Evolutionary conservation across 257 asterid genomes (phyloP).

Genomic region (Rehmannia glutinosa): DNA sequence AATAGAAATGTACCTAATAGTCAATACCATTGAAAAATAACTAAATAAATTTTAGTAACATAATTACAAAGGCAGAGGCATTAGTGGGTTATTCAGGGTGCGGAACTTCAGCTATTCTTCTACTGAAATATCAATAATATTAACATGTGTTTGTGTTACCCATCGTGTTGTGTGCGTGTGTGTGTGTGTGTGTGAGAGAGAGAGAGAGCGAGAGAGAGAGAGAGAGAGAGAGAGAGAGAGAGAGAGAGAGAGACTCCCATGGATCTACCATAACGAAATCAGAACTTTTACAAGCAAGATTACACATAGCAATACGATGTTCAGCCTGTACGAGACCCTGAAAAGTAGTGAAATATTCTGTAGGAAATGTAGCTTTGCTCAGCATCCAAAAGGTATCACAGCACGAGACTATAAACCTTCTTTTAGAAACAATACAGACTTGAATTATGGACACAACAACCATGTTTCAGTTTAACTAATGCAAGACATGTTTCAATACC

Average conservation of each 20-base stretch:
- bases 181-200: background rate
- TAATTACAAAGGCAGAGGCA: background rate
- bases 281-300: slow-evolving; percentile 79
- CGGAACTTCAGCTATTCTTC: background rate
- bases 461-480: too few species aligned
- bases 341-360: background rate
- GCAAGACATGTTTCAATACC: background rate
- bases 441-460: background rate
- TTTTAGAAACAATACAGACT: background rate
- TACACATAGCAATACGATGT: slow-evolving; percentile 84
- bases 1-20: background rate
- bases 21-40: background rate
- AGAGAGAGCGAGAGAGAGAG: slow-evolving; percentile 17
- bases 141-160: background rate
- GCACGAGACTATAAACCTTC: background rate
- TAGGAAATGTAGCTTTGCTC: background rate
- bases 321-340: slow-evolving; percentile 70
- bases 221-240: slow-evolving; percentile 19
- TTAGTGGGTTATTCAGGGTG: background rate
- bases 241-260: slow-evolving; percentile 60
- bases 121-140: too few species aligned
- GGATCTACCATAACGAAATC: slow-evolving; percentile 83
- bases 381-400: background rate
- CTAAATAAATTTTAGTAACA: background rate
- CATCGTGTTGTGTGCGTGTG: too few species aligned